Evolutionary conservation across 148 eudicot species (phyloP), one percentile per base, ranked within the genome.

Genomic region (Arctostaphylos glauca): DNA sequence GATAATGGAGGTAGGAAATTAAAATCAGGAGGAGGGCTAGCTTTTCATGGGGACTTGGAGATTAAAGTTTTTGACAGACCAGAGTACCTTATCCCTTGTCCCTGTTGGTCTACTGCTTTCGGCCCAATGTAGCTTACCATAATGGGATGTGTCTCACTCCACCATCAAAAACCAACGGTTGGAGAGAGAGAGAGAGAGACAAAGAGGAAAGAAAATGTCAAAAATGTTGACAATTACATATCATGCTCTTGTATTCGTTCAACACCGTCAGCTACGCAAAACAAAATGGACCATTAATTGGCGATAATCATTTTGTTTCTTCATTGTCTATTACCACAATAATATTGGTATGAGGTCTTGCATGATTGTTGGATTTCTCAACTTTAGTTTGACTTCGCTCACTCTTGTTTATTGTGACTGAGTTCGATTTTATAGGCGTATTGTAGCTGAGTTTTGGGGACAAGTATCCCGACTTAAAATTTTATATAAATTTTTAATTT

Each of bases 21-120:
- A 52, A 68, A 68, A 25, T 6, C 25, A 68, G 12, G 41, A 38
- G 53, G 18, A 3, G 31, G 41, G 2, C 9, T 3, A 41, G 12
- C 4, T 5, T 80, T 80, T 81, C 64, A 80, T 74, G 83, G 86
- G 80, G 74, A 80, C 74, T 74, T 80, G 75, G 60, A 50, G 60
- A 50, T 59, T 58, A 64, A 64, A 64, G 70, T 64, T 64, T 64
- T 9, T 77, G 70, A 74, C 59, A 62, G 64, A 55, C 23, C 50
- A 77, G 64, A 15, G 81, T 52, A 44, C 80, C 83, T 74, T 59
- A 74, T 14, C 73, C 71, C 47, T 80, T 79, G 82, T 73, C 86
- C 49, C 62, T 13, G 5, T 52, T 19, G 70, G 41, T 64, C 70
- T 64, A 23, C 70, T 23, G 70, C 70, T 64, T 64, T 64, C 70